Evolutionary conservation across 495 filamentous ascomycete species (phyloP), one percentile per base, ranked within the genome.

Genomic region (Aspergillus steynii): DNA sequence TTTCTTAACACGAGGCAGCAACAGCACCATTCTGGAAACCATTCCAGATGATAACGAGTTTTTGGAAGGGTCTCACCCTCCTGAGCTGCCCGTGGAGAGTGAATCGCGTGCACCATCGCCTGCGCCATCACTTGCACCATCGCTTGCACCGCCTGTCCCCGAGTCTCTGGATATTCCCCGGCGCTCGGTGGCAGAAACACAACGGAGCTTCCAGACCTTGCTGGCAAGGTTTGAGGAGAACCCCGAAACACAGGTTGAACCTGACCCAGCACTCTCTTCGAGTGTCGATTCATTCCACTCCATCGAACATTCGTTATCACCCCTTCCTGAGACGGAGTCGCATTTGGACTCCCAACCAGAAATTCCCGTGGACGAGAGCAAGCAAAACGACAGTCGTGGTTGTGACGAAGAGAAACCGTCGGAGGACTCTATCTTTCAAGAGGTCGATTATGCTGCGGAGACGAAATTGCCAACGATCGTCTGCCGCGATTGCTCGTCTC

Each of bases 201-300:
- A 70, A 68, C 81, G 68, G 67, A 79, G 70, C 67, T 83, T 71
- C 65, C 76, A 65, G 60, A 82, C 67, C 61, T 75, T 73, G 61
- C 74, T 71, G 59, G 74, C 74, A 50, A 79, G 73, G 61, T 79
- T 84, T 58, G 71, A 77, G 53, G 72, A 75, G 29, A 69, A 69
- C n/a, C 28, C 68, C 8, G 69, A 71, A 56, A 52, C 68, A 46
- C 68, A 72, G 20, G 53, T 61, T 45, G 68, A 75, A 50, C 60
- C 69, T 52, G 78, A 80, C 29, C 55, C 66, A 5, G 64, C 72
- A n/a, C 65, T 80, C 5, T 74, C 87, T 49, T 87, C 86, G 51
- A 88, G 82, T 60, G 76, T 80, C 10, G 84, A 86, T 31, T 86
- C 85, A 4, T 84, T 86, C 55, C 82, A 86, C 61, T 90, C 89